These are phyloP conservation scores for Spinacia oleracea DNA, from an alignment of 179 eudicot genomes.

Conservation along the genomic window DNA sequence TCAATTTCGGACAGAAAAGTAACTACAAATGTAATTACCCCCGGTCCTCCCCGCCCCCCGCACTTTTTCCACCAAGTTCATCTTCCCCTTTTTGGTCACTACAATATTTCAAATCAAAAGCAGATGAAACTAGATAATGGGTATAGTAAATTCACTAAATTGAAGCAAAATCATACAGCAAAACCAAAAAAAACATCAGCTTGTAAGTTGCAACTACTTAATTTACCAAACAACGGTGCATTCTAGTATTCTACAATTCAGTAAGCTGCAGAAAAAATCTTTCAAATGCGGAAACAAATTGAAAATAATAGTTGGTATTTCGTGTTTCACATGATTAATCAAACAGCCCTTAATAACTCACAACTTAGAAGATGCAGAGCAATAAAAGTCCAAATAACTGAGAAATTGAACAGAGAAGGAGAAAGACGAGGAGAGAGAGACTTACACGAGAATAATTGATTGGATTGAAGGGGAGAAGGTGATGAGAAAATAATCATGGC, in stretches of 20 bases:
- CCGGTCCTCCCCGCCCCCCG: background rate
- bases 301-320: background rate
- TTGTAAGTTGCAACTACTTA: background rate
- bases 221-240: background rate
- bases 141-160: background rate
- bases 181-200: background rate
- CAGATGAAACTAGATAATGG: background rate
- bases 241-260: conserved; percentile 1
- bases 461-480: conserved; percentile 26
- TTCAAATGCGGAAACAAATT: background rate
- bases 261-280: background rate
- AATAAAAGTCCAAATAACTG: background rate
- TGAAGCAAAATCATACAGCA: background rate
- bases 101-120: background rate
- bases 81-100: background rate
- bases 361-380: background rate
- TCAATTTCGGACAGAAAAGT: background rate
- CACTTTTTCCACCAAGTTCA: background rate
- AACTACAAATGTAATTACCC: background rate
- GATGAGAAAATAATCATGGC: conserved; percentile 23
- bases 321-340: background rate
- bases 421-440: conserved; percentile 16
- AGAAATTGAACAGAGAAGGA: background rate
- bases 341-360: background rate
- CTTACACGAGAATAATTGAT: conserved; percentile 24